A percentile compares a stretch with the other conserved stretches of the same genome.
Conservation (phyloP, 2,329 filamentous ascomycete genomes). For the Fusarium tuaranense region DNA sequence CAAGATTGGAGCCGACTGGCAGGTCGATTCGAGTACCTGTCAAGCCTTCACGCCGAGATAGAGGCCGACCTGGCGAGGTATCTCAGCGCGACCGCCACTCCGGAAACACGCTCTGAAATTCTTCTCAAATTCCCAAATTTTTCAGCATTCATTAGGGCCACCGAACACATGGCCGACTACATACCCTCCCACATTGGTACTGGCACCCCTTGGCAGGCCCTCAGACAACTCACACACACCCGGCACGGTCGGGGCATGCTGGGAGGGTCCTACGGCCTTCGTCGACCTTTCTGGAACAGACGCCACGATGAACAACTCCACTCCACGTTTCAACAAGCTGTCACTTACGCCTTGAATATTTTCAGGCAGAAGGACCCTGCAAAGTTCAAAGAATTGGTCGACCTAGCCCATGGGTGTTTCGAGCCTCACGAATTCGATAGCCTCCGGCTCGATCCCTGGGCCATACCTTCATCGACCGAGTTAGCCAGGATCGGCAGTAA, state of each 20-base stretch:
- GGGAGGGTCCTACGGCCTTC: background rate
- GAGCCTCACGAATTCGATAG: background rate
- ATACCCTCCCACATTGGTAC: too few species aligned
- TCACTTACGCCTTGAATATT: background rate
- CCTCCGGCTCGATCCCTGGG: background rate
- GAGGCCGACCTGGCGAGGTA: background rate
- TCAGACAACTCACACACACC: background rate
- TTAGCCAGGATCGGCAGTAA: background rate
- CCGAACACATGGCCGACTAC: too few species aligned
- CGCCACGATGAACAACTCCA: background rate
- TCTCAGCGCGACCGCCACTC: background rate
- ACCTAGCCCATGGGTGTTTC: background rate
- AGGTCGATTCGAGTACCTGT: background rate
- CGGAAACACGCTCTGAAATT: background rate
- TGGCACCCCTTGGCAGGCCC: too few species aligned
- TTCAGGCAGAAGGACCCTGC: background rate
- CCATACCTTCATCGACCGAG: background rate
- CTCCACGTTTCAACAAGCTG: background rate
- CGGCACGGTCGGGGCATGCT: background rate
- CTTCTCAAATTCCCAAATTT: background rate
- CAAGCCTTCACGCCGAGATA: background rate
- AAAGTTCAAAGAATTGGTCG: background rate
- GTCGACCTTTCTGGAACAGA: background rate
- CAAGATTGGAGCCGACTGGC: background rate
- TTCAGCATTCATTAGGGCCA: too few species aligned